These are phyloP conservation scores for Fraxinus greggii DNA, from an alignment of 305 asterid species.

Conservation along the genomic window DNA sequence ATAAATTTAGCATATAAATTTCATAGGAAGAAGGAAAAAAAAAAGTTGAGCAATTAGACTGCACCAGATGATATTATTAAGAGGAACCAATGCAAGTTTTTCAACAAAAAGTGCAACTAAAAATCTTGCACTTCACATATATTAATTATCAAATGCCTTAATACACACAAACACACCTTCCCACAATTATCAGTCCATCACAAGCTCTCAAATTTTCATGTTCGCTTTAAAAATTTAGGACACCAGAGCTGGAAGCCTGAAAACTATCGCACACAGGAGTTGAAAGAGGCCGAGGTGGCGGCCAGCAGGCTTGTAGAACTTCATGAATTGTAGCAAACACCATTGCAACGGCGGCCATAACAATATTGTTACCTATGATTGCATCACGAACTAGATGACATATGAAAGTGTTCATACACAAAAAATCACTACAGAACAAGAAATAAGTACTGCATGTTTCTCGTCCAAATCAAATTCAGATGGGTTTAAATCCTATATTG, in stretches of 20 bases:
- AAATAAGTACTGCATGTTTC: constrained; percentile 16
- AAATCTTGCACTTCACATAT: constrained; percentile 43
- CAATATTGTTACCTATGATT: constrained; percentile 16
- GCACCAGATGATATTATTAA: not conserved
- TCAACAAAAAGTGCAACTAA: constrained; percentile 34
- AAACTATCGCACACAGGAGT: not conserved
- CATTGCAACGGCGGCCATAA: not conserved
- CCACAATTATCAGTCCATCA: constrained; percentile 5
- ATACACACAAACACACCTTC: constrained; percentile 22
- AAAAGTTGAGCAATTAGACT: not conserved
- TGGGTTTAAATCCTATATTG: constrained; percentile 22
- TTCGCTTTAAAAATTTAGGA: not conserved
- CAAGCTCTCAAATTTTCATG: constrained; percentile 9
- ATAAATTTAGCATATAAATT: not conserved
- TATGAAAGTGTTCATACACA: not conserved
- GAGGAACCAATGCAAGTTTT: not conserved
- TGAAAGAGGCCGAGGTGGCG: not conserved
- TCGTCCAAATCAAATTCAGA: not conserved
- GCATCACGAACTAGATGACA: constrained; percentile 6
- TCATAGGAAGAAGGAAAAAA: too few relatives aligned
- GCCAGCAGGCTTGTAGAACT: not conserved
- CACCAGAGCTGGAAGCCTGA: not conserved
- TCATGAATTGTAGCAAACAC: not conserved
- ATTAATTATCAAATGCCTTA: not conserved
- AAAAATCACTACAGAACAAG: not conserved